These are phyloP conservation scores for Fusarium veterinarium DNA, from an alignment of 2,329 filamentous ascomycete genomes.

Conservation along the genomic window DNA sequence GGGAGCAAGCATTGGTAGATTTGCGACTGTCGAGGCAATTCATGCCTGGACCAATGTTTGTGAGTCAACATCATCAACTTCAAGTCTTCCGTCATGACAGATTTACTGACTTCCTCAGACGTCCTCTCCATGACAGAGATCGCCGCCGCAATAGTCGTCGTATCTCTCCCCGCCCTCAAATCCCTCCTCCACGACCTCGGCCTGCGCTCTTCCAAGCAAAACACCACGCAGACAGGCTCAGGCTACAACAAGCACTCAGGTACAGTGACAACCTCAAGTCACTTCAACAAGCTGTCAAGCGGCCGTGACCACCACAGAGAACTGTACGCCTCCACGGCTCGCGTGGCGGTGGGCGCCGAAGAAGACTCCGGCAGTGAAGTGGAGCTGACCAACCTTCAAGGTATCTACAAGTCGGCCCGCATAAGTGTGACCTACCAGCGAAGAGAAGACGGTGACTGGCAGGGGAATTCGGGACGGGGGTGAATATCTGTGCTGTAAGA, in stretches of 20 bases:
- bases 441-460: constrained; percentile 11
- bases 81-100: too few species aligned
- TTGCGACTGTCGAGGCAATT: constrained; percentile 35
- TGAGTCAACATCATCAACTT: neutral
- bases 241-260: constrained; percentile 28
- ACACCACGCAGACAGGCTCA: constrained; percentile 24
- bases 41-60: constrained; percentile 43
- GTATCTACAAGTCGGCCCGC: constrained; percentile 41
- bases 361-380: constrained; percentile 41
- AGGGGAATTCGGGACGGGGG: neutral
- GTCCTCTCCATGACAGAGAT: constrained; percentile 39
- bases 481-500: neutral
- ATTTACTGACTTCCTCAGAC: constrained; percentile 1
- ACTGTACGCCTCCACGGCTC: constrained; percentile 14
- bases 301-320: constrained; percentile 28
- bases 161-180: constrained; percentile 35
- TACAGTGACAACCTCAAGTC: constrained; percentile 10
- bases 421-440: constrained; percentile 35
- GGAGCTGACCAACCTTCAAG: constrained; percentile 36
- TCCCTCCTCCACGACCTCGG: constrained; percentile 34
- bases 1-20: constrained; percentile 30
- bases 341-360: constrained; percentile 19
- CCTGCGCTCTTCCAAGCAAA: constrained; percentile 28
- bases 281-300: constrained; percentile 38
- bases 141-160: constrained; percentile 34